Evolutionary conservation across 805 yeast genomes (phyloP).

Genomic region (Saccharomyces eubayanus): DNA sequence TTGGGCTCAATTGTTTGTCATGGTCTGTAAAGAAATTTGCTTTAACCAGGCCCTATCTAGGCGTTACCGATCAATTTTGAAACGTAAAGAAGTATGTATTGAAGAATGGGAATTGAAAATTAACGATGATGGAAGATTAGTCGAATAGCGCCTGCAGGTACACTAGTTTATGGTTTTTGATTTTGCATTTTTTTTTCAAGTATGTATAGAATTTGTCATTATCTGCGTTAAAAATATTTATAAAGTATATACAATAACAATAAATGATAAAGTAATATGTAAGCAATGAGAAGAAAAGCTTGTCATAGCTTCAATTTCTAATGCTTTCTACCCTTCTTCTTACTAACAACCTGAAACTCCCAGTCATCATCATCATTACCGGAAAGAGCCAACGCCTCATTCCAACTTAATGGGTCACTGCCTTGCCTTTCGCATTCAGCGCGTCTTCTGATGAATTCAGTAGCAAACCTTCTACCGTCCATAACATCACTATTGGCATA

Average conservation of each 20-base stretch:
- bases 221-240: neutral
- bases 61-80: slow-evolving; percentile 41
- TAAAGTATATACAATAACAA: neutral
- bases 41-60: slow-evolving; percentile 86
- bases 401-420: slow-evolving; percentile 56
- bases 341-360: slow-evolving; percentile 59
- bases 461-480: slow-evolving; percentile 93
- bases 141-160: slow-evolving; percentile 8
- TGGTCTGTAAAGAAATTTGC: slow-evolving; percentile 79
- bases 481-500: slow-evolving; percentile 80
- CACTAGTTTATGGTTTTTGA: slow-evolving; percentile 3
- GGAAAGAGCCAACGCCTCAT: slow-evolving; percentile 50
- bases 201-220: neutral
- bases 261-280: neutral
- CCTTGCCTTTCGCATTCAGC: slow-evolving; percentile 53
- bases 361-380: slow-evolving; percentile 42
- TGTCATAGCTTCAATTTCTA: slow-evolving; percentile 3
- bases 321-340: slow-evolving; percentile 46
- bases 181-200: neutral
- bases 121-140: slow-evolving; percentile 25
- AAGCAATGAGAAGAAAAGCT: neutral
- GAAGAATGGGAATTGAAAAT: slow-evolving; percentile 27
- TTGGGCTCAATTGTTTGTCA: slow-evolving; percentile 72
- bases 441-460: slow-evolving; percentile 76
- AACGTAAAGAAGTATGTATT: slow-evolving; percentile 31